Evolutionary conservation across 768 basidiomycete species (phyloP), one percentile per base, ranked within the genome.

Genomic region (Rhodotorula paludigena): DNA sequence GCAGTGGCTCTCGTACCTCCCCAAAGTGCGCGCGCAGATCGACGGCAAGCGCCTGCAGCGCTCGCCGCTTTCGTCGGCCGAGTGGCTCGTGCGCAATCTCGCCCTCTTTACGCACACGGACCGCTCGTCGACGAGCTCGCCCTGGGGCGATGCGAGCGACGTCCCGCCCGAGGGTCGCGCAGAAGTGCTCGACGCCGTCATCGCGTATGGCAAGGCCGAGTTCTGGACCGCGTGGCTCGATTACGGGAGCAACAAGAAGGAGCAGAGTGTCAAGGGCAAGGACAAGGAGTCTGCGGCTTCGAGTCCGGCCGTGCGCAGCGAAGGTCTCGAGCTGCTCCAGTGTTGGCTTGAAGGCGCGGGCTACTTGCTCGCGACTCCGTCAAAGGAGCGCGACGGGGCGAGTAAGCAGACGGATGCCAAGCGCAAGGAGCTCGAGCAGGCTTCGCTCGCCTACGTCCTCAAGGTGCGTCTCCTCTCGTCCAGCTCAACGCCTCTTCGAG

Each of bases 141-240:
- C 58, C 7, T 68, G 67, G 67, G 53, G 57, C 10, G 67, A 68
- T 28, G 57, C 57, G 45, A 60, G 57, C 36, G 67, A 68, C 39
- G 62, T 68, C 11, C 67, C 67, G 30, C 67, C 67, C 30, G 62
- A 68, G 38, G 67, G 67, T 0, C 42, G 67, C 18, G 58, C 58
- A 41, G 57, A 63, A 41, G 39, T 68, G n/a, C 36, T 68, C 20
- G 38, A n/a, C 5, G 32, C 45, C 15, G 0, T 64, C 2, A 12
- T 56, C 45, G 49, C 54, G 53, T 63, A 63, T 48, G 67, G 28
- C 2, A n/a, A 21, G 16, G 67, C 63, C 10, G 67, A 68, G 1
- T 68, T 63, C 33, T 68, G 57, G 57, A 33, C 35, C 8, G 62
- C 57, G 35, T 68, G 57, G 57, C 38, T 68, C 44, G 42, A 39